Percentiles rank a stretch among this genome's conserved stretches.
phyloP scores from a whole-genome alignment of 2,329 filamentous ascomycete genomes.

The Aspergillus pseudonomiae region DNA sequence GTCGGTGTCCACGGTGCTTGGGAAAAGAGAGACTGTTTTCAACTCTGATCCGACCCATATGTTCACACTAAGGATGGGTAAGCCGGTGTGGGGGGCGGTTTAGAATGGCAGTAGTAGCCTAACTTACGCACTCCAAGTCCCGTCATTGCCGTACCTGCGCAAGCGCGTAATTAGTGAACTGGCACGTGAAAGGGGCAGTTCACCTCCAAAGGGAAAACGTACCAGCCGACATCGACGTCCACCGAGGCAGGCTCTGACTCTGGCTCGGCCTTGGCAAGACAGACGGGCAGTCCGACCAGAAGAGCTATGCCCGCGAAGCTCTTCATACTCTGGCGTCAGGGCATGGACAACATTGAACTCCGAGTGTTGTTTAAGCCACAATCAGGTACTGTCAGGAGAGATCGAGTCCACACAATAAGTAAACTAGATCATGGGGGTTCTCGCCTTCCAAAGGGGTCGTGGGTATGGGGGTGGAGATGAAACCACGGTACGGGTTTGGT shows the following conservation, averaged over 20 bases:
- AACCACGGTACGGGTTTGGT: not conserved
- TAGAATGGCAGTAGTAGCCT: not conserved
- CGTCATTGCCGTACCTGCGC: slow-evolving; percentile 1
- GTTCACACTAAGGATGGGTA: not conserved
- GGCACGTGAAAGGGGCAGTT: not conserved
- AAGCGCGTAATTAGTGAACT: not conserved
- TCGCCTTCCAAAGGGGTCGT: not conserved
- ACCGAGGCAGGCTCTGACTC: not conserved
- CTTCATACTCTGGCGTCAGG: slow-evolving; percentile 1
- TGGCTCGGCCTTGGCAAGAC: not conserved
- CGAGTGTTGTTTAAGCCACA: not conserved
- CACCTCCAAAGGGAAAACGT: not conserved
- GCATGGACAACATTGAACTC: not conserved
- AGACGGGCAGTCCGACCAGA: slow-evolving; percentile 1
- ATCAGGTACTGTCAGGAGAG: not conserved
- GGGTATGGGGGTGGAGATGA: not conserved
- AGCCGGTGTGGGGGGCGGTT: not conserved
- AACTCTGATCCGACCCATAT: not conserved
- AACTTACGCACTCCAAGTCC: slow-evolving; percentile 6
- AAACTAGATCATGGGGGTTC: not conserved
- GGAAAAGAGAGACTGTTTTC: not conserved
- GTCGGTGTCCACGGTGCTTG: not conserved
- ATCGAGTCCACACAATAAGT: not conserved
- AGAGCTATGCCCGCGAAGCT: not conserved
- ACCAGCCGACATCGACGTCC: not conserved